A percentile compares a stretch with the other conserved stretches of the same genome.
Evolutionary conservation across 202 grass and related monocot genomes (phyloP).

Genomic region (Schoenoplectus tabernaemontani): DNA sequence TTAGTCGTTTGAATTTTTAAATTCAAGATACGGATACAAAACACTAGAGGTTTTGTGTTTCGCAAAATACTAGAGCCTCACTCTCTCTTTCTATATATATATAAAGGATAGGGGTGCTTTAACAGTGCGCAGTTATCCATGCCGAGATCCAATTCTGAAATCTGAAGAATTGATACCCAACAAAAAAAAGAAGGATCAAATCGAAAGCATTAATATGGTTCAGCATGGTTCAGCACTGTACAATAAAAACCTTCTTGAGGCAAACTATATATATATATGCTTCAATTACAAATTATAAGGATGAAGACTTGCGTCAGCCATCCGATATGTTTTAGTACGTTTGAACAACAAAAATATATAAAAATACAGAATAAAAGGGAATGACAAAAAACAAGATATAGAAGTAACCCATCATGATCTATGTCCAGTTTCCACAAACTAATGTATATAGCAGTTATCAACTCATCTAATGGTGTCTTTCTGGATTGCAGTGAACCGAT

Average conservation of each 20-base stretch:
- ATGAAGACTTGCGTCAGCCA: constrained; percentile 22
- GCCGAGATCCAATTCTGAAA: background rate
- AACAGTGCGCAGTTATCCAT: background rate
- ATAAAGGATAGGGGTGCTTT: background rate
- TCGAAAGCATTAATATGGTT: background rate
- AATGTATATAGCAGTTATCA: background rate
- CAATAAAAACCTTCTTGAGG: background rate
- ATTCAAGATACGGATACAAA: no score
- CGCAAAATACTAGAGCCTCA: no score
- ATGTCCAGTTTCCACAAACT: background rate
- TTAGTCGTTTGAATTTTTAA: no score
- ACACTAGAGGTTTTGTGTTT: no score
- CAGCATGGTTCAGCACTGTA: background rate
- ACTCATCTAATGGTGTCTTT: constrained; percentile 10
- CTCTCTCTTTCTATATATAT: no score
- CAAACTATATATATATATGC: background rate
- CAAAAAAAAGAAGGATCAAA: background rate
- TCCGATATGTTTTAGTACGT: constrained; percentile 5
- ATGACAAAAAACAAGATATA: background rate
- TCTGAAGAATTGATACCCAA: background rate
- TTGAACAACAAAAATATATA: background rate
- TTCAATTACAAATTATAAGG: background rate
- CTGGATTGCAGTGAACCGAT: constrained; percentile 30
- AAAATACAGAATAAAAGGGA: background rate
- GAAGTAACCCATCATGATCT: background rate